Evolutionary conservation across 2,329 filamentous ascomycete genomes (phyloP).

Genomic region (Cladosporium sp.): DNA sequence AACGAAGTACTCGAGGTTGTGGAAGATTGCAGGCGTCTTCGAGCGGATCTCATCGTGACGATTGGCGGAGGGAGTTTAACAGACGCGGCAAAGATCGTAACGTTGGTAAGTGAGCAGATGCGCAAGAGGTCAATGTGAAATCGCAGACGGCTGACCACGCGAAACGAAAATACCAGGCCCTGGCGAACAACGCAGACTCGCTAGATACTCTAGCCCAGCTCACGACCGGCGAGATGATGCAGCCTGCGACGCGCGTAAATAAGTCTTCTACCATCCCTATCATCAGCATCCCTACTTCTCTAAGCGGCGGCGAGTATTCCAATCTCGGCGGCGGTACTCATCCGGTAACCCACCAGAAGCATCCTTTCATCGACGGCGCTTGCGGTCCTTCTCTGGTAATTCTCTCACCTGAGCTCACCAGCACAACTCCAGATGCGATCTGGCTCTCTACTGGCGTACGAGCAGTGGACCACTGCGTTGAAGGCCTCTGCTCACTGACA

Average conservation of each 20-base stretch:
- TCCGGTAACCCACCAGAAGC: constrained; percentile 24
- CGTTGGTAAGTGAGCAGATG: constrained; percentile 33
- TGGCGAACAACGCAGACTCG: constrained; percentile 25
- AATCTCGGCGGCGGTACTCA: constrained; percentile 43
- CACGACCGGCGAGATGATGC: constrained; percentile 18
- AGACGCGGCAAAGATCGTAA: constrained; percentile 56
- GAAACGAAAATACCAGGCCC: constrained; percentile 1
- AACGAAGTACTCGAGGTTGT: constrained; percentile 53
- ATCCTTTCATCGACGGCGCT: constrained; percentile 34
- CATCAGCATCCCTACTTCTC: constrained; percentile 25
- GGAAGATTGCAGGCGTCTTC: constrained; percentile 39
- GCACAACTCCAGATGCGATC: constrained; percentile 53
- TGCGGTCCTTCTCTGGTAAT: constrained; percentile 55
- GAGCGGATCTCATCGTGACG: constrained; percentile 55
- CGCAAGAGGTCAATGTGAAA: not conserved
- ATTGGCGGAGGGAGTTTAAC: constrained; percentile 58
- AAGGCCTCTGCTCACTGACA: constrained; percentile 51
- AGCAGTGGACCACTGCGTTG: constrained; percentile 59
- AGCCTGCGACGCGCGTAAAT: not conserved
- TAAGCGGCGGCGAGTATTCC: constrained; percentile 37
- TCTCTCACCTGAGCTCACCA: constrained; percentile 55
- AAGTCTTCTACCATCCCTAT: constrained; percentile 21
- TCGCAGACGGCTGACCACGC: not conserved
- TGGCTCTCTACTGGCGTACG: constrained; percentile 62
- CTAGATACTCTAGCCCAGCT: constrained; percentile 9